phyloP scores from a whole-genome alignment of 2,329 filamentous ascomycete species.

The Metarhizium guizhouense region DNA sequence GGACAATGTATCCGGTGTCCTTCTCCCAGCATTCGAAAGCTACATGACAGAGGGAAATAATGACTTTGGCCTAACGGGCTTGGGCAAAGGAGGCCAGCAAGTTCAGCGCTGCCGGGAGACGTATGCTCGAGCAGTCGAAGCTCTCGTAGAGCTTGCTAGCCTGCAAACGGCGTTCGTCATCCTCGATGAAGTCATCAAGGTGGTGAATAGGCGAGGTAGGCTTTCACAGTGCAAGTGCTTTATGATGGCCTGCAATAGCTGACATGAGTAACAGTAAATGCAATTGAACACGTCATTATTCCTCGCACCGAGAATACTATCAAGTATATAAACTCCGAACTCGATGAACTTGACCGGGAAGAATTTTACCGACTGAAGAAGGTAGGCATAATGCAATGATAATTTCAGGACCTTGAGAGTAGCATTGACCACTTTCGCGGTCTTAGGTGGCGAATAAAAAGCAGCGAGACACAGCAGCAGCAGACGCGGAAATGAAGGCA shows the following conservation, averaged over 20 bases:
- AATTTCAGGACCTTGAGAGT: not conserved
- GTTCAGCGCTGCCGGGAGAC: constrained; percentile 93
- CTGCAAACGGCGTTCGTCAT: constrained; percentile 97
- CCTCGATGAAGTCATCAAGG: constrained; percentile 97
- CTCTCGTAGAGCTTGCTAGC: constrained; percentile 87
- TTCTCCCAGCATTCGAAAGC: constrained; percentile 88
- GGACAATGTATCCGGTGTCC: constrained; percentile 96
- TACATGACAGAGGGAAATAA: constrained; percentile 83
- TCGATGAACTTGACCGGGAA: constrained; percentile 94
- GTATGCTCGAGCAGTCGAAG: constrained; percentile 91
- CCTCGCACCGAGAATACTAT: constrained; percentile 99
- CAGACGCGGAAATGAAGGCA: constrained; percentile 67
- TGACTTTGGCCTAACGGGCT: constrained; percentile 89
- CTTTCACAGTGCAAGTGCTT: constrained; percentile 1
- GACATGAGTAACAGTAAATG: constrained; percentile 57
- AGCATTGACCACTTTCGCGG: not conserved
- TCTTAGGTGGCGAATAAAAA: constrained; percentile 67
- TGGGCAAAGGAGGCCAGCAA: constrained; percentile 96
- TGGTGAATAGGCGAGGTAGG: constrained; percentile 87
- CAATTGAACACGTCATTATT: constrained; percentile 95
- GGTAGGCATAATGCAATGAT: constrained; percentile 17
- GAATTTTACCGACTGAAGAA: constrained; percentile 98
- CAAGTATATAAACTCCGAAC: constrained; percentile 98
- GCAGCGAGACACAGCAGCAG: constrained; percentile 63
- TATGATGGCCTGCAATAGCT: constrained; percentile 2